These are phyloP conservation scores for Trichoderma koningii DNA, from an alignment of 2,329 filamentous ascomycete genomes.

Conservation along the genomic window DNA sequence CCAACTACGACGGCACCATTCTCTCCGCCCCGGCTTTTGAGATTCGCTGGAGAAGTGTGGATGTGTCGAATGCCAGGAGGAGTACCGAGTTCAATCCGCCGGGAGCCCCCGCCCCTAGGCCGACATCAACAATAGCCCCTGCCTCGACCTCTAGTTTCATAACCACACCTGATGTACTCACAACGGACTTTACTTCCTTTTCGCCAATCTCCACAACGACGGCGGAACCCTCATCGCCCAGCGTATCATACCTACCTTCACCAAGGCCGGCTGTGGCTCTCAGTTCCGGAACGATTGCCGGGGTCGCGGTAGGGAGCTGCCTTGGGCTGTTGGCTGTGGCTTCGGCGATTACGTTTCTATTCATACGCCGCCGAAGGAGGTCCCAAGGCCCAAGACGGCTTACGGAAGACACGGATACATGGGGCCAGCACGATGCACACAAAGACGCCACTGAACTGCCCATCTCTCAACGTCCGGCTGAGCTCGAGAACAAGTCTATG, in stretches of 20 bases:
- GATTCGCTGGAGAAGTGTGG: conserved; percentile 35
- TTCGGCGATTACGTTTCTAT: conserved; percentile 11
- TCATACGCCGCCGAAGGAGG: conserved; percentile 12
- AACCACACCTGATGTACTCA: not conserved
- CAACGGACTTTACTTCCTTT: not conserved
- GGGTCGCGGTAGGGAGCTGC: conserved; percentile 29
- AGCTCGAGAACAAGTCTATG: conserved; percentile 27
- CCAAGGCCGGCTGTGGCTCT: not conserved
- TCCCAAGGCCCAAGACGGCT: conserved; percentile 6
- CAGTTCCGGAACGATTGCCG: conserved; percentile 27
- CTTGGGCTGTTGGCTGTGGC: conserved; percentile 15
- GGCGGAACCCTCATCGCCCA: not conserved
- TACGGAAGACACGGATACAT: conserved; percentile 14
- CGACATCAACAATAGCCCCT: not conserved
- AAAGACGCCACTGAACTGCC: not conserved
- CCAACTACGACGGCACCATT: conserved; percentile 30
- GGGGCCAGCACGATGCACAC: conserved; percentile 7
- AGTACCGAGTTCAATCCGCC: conserved; percentile 1
- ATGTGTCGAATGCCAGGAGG: conserved; percentile 25
- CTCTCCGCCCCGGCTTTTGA: conserved; percentile 38
- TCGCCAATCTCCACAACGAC: not conserved
- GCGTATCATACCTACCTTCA: not conserved
- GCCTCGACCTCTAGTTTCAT: not conserved
- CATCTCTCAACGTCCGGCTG: conserved; percentile 10
- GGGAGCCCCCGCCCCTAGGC: not conserved